Conservation (phyloP, 768 basidiomycete genomes). For the Tulasnella sp. region DNA sequence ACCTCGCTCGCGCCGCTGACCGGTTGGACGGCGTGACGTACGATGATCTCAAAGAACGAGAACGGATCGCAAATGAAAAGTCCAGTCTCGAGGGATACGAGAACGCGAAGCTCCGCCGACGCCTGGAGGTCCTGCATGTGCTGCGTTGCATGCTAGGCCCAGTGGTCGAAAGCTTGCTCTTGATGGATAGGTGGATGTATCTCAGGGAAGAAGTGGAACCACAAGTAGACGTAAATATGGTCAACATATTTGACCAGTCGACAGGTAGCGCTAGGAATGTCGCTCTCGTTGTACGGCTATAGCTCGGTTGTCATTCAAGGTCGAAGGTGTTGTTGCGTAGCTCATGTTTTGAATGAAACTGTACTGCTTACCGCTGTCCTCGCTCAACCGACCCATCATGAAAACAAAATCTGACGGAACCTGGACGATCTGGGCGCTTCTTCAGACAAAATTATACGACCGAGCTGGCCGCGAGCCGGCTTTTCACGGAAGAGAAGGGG, state of each 20-base stretch:
- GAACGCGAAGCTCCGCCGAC: conserved; percentile 27
- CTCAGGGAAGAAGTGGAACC: conserved; percentile 27
- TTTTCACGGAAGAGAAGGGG: no score
- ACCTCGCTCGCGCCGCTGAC: conserved; percentile 28
- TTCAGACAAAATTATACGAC: no score
- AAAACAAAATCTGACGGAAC: no score
- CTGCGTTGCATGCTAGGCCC: conserved; percentile 60
- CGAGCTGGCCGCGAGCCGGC: no score
- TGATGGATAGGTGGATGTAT: conserved; percentile 53
- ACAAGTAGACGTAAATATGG: conserved; percentile 28
- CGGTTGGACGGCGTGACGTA: not conserved
- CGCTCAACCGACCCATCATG: no score
- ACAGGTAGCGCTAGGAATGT: conserved; percentile 64
- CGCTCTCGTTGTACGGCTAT: conserved; percentile 38
- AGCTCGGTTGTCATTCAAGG: no score
- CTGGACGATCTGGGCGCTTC: no score
- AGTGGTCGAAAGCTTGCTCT: conserved; percentile 50
- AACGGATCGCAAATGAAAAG: conserved; percentile 3
- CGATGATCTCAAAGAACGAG: conserved; percentile 1
- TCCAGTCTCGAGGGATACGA: conserved; percentile 21
- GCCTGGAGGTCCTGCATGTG: conserved; percentile 49
- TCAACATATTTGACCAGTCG: conserved; percentile 64
- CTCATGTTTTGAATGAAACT: no score
- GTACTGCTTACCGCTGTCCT: no score
- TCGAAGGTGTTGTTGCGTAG: no score